These are phyloP conservation scores for Pleodorina starrii DNA, from an alignment of 139 green algal species.

Conservation along the genomic window DNA sequence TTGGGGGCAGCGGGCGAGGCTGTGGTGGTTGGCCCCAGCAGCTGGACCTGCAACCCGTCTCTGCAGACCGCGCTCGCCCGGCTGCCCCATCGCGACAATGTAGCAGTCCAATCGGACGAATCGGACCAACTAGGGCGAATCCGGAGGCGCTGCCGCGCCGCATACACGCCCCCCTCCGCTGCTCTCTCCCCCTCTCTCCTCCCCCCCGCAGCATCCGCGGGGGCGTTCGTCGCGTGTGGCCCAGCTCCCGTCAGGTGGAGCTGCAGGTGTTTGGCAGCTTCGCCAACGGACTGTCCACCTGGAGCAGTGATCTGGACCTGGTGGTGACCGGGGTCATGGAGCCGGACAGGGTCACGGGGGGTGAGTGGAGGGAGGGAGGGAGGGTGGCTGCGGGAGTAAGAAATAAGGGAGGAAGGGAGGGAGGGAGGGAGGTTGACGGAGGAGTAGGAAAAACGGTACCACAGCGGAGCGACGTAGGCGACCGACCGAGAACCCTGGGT, in stretches of 20 bases:
- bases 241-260: not conserved
- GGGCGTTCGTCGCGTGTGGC: constrained; percentile 21
- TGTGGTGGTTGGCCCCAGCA: too few relatives aligned
- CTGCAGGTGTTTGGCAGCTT: constrained; percentile 72
- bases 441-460: too few relatives aligned
- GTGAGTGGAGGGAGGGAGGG: constrained; percentile 17
- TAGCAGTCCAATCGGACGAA: too few relatives aligned
- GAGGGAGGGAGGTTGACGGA: not conserved
- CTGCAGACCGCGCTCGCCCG: too few relatives aligned
- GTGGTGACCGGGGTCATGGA: constrained; percentile 71
- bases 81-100: too few relatives aligned
- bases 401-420: not conserved
- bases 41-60: too few relatives aligned
- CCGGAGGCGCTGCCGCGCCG: too few relatives aligned
- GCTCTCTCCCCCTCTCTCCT: not conserved
- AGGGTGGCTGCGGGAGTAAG: not conserved
- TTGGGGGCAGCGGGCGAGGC: too few relatives aligned
- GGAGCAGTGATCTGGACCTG: constrained; percentile 71
- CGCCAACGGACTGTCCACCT: constrained; percentile 72
- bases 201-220: not conserved
- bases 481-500: too few relatives aligned
- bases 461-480: too few relatives aligned
- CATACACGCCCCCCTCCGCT: too few relatives aligned
- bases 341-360: constrained; percentile 55
- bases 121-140: too few relatives aligned